Evolutionary conservation across 805 yeast species (phyloP), one percentile per base, ranked within the genome.

Genomic region (Kodamaea jinghongensis): DNA sequence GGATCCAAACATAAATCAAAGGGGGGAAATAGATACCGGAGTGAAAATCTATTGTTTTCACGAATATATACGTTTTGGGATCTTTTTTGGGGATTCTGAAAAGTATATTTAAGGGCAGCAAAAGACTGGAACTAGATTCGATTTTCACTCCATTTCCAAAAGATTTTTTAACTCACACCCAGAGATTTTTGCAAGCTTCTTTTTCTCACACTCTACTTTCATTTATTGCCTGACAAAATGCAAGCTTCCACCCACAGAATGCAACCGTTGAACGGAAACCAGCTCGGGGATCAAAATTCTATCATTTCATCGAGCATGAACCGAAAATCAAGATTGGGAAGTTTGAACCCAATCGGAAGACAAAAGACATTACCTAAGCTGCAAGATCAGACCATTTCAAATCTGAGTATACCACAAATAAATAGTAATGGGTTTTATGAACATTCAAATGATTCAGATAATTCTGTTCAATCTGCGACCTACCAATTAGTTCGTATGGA

Each of bases 401-500:
- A 12, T 15, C 34, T 31, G 9, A 17, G 12, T 11, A 15, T 9
- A 15, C 12, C 35, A 9, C 23, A 20, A 13, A 32, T 32, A 32
- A 32, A 32, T 32, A 22, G 28, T 5, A 22, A 23, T 14, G 31
- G 11, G 14, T n/a, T 46, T 8, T 38, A 36, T 25, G 25, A 42
- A 14, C 34, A 31, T 27, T 31, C 34, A 15, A 45, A 37, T 31
- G 34, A 42, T 16, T 31, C 39, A 2, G 36, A 33, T n/a, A 35
- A 33, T n/a, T 39, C 42, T 4, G 31, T 39, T 16, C 35, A 28
- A 7, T 33, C 38, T 12, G 34, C 40, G 6, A 52, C 41, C 36
- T 56, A 56, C 34, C 47, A 38, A 23, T 44, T 56, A 28, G 47
- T 50, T 12, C 45, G 46, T 4, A 45, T 56, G 39, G 49, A 42